Percentiles rank a stretch among this genome's conserved stretches.
phyloP scores from a whole-genome alignment of 805 yeast species.

The Candida easanensis region DNA sequence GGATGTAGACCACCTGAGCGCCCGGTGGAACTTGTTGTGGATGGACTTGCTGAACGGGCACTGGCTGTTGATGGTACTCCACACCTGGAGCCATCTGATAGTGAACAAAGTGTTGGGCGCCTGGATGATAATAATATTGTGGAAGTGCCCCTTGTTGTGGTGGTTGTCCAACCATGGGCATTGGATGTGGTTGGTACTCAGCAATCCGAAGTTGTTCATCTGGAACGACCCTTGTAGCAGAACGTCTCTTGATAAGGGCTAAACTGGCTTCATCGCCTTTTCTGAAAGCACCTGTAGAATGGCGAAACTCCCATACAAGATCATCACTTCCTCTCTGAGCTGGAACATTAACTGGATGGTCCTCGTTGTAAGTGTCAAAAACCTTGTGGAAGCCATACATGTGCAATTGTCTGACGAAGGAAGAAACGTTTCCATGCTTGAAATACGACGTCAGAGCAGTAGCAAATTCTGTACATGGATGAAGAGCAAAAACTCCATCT shows the following conservation, averaged over 20 bases:
- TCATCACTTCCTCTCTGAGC: conserved; percentile 19
- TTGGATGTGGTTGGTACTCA: conserved; percentile 3
- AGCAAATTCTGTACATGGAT: conserved; percentile 63
- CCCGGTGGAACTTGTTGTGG: conserved; percentile 3
- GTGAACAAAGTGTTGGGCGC: background rate
- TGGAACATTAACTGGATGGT: conserved; percentile 6
- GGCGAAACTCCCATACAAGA: conserved; percentile 75
- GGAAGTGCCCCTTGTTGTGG: background rate
- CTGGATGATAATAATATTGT: conserved; percentile 10
- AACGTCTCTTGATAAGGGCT: conserved; percentile 64
- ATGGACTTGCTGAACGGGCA: conserved; percentile 8
- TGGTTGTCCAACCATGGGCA: background rate
- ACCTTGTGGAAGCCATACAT: conserved; percentile 96
- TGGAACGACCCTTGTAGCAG: conserved; percentile 20
- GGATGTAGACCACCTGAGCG: conserved; percentile 4
- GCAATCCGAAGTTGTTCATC: conserved; percentile 20
- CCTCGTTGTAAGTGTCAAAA: conserved; percentile 26
- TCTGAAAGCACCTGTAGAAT: conserved; percentile 65
- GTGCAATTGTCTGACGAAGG: conserved; percentile 90
- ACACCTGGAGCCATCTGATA: conserved; percentile 1
- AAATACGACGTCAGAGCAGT: conserved; percentile 67
- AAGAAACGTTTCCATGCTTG: conserved; percentile 91
- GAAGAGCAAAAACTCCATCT: conserved; percentile 56
- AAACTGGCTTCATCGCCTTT: conserved; percentile 70
- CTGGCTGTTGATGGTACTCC: background rate